Evolutionary conservation across 1,284 basidiomycete genomes (phyloP).

Genomic region (Schizopora paradoxa): DNA sequence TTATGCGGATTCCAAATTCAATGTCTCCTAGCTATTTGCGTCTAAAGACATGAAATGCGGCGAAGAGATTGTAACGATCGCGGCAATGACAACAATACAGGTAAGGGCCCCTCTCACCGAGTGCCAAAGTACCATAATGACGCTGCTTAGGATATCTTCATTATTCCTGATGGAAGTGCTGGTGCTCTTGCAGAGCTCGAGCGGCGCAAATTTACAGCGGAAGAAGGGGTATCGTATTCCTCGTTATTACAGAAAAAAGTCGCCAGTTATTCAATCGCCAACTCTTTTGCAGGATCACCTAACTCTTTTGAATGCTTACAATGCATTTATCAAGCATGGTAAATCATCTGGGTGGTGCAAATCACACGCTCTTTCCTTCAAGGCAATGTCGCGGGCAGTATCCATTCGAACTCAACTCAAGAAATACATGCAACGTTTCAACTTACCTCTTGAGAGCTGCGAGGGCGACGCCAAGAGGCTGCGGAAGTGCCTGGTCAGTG

Average conservation of each 20-base stretch:
- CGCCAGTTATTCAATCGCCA: slow-evolving; percentile 2
- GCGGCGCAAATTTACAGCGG: slow-evolving; percentile 90
- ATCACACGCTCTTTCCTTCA: slow-evolving; percentile 86
- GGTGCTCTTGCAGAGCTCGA: slow-evolving; percentile 86
- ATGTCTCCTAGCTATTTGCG: slow-evolving; percentile 61
- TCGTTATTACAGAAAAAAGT: background rate
- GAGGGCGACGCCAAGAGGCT: slow-evolving; percentile 78
- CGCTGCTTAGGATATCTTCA: slow-evolving; percentile 69
- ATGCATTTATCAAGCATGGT: slow-evolving; percentile 84
- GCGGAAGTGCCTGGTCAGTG: slow-evolving; percentile 81
- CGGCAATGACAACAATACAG: slow-evolving; percentile 91
- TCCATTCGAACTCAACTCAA: slow-evolving; percentile 89
- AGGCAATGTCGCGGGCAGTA: slow-evolving; percentile 87
- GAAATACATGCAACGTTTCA: slow-evolving; percentile 88
- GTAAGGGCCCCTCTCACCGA: slow-evolving; percentile 38
- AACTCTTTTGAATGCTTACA: slow-evolving; percentile 89
- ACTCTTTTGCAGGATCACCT: slow-evolving; percentile 68
- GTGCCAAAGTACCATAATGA: slow-evolving; percentile 4
- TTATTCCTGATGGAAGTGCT: slow-evolving; percentile 79
- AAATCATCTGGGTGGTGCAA: slow-evolving; percentile 87
- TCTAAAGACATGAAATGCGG: slow-evolving; percentile 84
- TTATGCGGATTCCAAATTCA: slow-evolving; percentile 32
- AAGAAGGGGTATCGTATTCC: slow-evolving; percentile 75
- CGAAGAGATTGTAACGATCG: slow-evolving; percentile 91
- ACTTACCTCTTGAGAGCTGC: slow-evolving; percentile 73